Percentiles rank a stretch among this genome's conserved stretches.
Evolutionary conservation across 2,329 filamentous ascomycete genomes (phyloP).

Genomic region (Xylaria sp.): DNA sequence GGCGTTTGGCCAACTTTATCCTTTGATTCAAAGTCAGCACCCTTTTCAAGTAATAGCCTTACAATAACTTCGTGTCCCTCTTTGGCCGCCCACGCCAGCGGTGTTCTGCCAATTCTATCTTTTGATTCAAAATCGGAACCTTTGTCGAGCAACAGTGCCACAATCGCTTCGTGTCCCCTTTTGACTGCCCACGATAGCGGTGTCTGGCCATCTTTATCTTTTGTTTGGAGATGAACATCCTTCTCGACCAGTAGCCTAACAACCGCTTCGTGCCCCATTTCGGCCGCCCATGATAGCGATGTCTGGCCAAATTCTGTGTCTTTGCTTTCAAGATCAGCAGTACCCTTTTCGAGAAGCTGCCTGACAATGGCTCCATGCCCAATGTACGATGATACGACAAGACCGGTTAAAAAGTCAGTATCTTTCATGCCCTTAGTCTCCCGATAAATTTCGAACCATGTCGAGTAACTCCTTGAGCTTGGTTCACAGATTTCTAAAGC

Average conservation of each 20-base stretch:
- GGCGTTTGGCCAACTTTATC: neutral
- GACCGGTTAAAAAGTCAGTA: neutral
- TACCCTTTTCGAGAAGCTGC: neutral
- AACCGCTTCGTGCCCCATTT: neutral
- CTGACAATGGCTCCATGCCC: conserved; percentile 1
- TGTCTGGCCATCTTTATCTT: neutral
- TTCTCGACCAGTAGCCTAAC: conserved; percentile 4
- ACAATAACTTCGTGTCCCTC: too few relatives aligned
- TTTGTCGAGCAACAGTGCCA: too few relatives aligned
- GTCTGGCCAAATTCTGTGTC: neutral
- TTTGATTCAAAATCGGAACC: too few relatives aligned
- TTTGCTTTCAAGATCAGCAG: neutral
- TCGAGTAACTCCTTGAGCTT: neutral
- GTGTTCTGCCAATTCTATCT: too few relatives aligned
- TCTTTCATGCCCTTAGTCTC: accelerated
- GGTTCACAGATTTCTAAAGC: conserved; percentile 21
- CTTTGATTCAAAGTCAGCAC: neutral
- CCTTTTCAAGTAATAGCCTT: conserved; percentile 5
- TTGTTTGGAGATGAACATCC: neutral
- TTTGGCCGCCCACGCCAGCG: too few relatives aligned
- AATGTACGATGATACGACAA: conserved; percentile 6
- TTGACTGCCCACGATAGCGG: neutral
- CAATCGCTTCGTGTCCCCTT: neutral
- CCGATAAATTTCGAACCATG: conserved; percentile 12
- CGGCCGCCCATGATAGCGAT: neutral